phyloP scores from a whole-genome alignment of 2,329 filamentous ascomycete species.

The Colletotrichum musae region DNA sequence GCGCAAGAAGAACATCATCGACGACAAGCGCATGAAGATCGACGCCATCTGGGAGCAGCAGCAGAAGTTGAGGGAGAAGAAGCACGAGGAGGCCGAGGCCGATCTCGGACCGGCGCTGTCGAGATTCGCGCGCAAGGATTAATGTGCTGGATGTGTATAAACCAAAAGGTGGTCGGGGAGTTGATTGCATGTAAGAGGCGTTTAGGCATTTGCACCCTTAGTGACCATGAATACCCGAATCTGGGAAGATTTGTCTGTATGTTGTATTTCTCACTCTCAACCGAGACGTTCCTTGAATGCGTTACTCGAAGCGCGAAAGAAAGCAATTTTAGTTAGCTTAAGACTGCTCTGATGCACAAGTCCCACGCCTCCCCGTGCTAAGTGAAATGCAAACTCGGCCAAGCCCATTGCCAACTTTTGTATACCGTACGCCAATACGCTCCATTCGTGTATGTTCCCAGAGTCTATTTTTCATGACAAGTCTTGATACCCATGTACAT shows the following conservation, averaged over 20 bases:
- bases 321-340: not conserved
- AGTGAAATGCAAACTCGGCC: constrained; percentile 14
- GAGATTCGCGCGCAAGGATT: constrained; percentile 84
- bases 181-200: constrained; percentile 43
- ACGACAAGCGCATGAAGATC: constrained; percentile 90
- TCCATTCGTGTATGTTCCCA: constrained; percentile 31
- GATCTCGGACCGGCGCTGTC: constrained; percentile 89
- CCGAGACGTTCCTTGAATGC: not conserved
- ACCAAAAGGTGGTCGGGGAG: constrained; percentile 37
- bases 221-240: constrained; percentile 42
- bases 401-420: constrained; percentile 35
- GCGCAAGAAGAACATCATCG: constrained; percentile 92
- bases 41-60: constrained; percentile 85
- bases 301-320: not conserved
- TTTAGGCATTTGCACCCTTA: constrained; percentile 41
- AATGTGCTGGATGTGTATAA: constrained; percentile 43
- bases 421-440: constrained; percentile 37
- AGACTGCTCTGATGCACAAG: constrained; percentile 4
- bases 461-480: constrained; percentile 18
- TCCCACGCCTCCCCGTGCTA: constrained; percentile 13
- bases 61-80: constrained; percentile 75
- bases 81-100: constrained; percentile 74
- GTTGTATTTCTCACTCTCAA: not conserved
- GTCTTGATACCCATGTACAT: not conserved
- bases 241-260: constrained; percentile 23